A percentile compares a stretch with the other conserved stretches of the same genome.
phyloP scores from a whole-genome alignment of 1,139 yeast genomes.

The Scheffersomyces titani region DNA sequence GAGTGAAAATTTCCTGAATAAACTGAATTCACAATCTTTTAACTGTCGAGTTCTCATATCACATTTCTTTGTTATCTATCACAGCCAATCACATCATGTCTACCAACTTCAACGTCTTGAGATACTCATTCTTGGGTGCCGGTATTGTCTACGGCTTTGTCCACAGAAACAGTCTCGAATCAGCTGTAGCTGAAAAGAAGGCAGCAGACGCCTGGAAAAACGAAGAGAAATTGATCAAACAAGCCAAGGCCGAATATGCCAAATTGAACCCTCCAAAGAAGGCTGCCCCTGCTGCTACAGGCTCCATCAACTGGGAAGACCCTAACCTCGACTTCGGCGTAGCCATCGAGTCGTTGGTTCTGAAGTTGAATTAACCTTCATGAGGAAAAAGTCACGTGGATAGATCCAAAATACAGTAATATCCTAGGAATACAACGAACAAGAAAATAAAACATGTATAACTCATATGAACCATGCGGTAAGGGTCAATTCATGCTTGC shows the following conservation, averaged over 20 bases:
- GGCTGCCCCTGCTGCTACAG: slow-evolving; percentile 30
- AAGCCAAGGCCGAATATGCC: slow-evolving; percentile 89
- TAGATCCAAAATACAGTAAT: neutral
- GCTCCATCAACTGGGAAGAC: slow-evolving; percentile 77
- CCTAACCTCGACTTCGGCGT: slow-evolving; percentile 82
- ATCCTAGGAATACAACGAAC: neutral
- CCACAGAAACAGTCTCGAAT: slow-evolving; percentile 73
- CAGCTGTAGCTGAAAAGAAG: slow-evolving; percentile 57
- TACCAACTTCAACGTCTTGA: slow-evolving; percentile 66
- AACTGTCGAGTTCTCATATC: neutral
- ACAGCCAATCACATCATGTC: slow-evolving; percentile 22
- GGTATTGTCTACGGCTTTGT: slow-evolving; percentile 89
- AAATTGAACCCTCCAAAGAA: slow-evolving; percentile 50
- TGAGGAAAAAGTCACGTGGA: neutral
- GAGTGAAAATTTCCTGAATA: slow-evolving; percentile 1
- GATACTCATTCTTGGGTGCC: slow-evolving; percentile 90
- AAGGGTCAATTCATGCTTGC: too few species aligned
- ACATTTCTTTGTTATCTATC: neutral
- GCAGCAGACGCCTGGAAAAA: slow-evolving; percentile 62
- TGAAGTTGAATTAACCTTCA: slow-evolving; percentile 37
- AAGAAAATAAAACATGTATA: neutral
- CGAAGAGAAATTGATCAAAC: slow-evolving; percentile 74
- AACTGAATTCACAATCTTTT: neutral
- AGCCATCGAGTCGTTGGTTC: slow-evolving; percentile 46
- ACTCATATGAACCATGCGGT: neutral